Base-by-base conservation (phyloP, 129 eudicot species). In the Arctium lappa region DNA sequence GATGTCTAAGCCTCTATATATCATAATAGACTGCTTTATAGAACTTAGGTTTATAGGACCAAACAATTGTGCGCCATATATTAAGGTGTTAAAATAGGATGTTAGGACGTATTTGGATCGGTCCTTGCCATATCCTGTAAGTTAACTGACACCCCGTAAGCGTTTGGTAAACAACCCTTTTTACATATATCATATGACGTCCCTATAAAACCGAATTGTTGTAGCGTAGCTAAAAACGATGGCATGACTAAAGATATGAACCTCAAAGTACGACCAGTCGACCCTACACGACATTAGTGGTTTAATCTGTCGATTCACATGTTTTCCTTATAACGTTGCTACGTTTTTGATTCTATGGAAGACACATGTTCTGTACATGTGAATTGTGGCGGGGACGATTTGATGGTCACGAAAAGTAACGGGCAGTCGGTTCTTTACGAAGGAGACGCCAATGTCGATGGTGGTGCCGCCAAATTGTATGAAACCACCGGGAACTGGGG, bases 281-380 rank as follows among this genome's bases (percentile, higher is more conserved):
- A 22, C 27, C 27, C 16, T 68, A 39, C 70, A 68, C 0, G 1
- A 56, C 40, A 33, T 81, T 73, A 38, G 5, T n/a, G 6, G n/a
- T 13, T 32, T 36, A 1, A 75, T 32, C 4, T 53, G 6, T 62
- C 39, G 69, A 38, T n/a, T 72, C 48, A 13, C 30, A 36, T 72
- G 22, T 72, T 56, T 56, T 56, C 66, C 15, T 16, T 4, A 13
- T 56, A 4, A n/a, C 8, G 27, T 56, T 3, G 8, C 66, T 13
- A 1, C 8, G 34, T 8, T 75, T 9, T 12, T 46, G 1, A 15
- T 60, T 16, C 33, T 71, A 69, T 78, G 48, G 50, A 92, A 94
- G 98, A 94, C 82, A 79, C 84, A n/a, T 94, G 98, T 74, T 92
- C 98, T 53, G 63, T 94, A n/a, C 96, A 94, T 74, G 91, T 94